These are phyloP conservation scores for Betula pendula DNA, from an alignment of 306 rosid species.

Conservation along the genomic window DNA sequence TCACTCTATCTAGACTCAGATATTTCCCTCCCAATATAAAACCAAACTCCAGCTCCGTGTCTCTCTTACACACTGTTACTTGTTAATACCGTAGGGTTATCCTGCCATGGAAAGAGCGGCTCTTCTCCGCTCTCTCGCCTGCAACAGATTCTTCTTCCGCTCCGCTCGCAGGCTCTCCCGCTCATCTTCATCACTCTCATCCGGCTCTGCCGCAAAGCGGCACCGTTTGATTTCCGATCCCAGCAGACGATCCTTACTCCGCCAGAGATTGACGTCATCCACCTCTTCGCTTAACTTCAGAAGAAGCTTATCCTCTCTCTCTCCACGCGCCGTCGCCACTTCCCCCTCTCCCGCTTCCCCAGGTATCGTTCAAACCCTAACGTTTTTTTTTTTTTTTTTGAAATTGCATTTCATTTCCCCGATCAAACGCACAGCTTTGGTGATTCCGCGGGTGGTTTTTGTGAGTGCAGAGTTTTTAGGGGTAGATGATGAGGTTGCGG, in stretches of 20 bases:
- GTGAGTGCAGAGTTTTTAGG: constrained; percentile 43
- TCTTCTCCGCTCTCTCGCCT: constrained; percentile 65
- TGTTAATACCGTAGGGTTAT: not conserved
- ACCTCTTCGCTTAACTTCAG: constrained; percentile 27
- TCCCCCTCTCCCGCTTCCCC: constrained; percentile 45
- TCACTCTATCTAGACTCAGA: not conserved
- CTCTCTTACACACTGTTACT: not conserved
- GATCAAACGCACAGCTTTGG: not conserved
- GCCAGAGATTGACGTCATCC: constrained; percentile 41
- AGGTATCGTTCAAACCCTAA: constrained; percentile 28
- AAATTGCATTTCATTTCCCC: not conserved
- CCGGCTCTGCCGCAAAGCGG: constrained; percentile 18
- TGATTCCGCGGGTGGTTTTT: constrained; percentile 1
- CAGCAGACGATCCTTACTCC: constrained; percentile 35
- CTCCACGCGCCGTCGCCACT: constrained; percentile 65
- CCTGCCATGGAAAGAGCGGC: constrained; percentile 81
- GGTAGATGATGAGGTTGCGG: constrained; percentile 64
- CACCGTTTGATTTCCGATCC: constrained; percentile 20
- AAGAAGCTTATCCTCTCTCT: constrained; percentile 54
- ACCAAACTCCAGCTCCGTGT: not conserved
- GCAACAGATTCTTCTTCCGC: constrained; percentile 52
- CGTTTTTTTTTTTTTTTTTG: not conserved
- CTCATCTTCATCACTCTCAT: not conserved
- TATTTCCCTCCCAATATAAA: constrained; percentile 15
- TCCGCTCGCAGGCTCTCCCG: constrained; percentile 29